Evolutionary conservation across 1,139 yeast genomes (phyloP), one percentile per base, ranked within the genome.

Genomic region (Suhomyces taliae): DNA sequence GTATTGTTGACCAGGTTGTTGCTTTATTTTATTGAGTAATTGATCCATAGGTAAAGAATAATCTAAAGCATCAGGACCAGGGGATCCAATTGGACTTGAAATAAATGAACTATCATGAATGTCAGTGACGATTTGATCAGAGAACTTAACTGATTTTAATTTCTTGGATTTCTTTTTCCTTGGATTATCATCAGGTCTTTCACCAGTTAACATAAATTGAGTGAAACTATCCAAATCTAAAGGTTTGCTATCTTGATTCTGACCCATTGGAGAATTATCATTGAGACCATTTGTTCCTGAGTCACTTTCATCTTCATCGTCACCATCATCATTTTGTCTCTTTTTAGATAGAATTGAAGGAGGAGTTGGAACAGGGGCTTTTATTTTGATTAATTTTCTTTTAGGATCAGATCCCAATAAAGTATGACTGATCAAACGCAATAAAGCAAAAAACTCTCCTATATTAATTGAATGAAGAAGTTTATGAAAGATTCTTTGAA

Each of bases 171-270:
- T 60, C 58, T 58, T 58, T 51, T 59, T 66, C 53, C 58, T 64
- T 40, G 58, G 72, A 11, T 59, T 56, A 8, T 71, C 78, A 32
- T 67, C 74, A 11, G 87, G 87, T 40, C 85, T 69, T 56, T 84
- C 81, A 2, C 95, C 95, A 0, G 95, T 87, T 48, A 87, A 67
- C 60, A 87, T 71, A 59, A 87, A 82, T 53, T 85, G 85, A 2
- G 93, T 85, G 59, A 87, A 87, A 34, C 87, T 79, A 57, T 87
- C 93, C 49, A 87, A 68, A 61, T 87, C 93, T 14, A 85, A 73
- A 6, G 75, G 77, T 41, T 60, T 65, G 27, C 26, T 43, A 31
- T 19, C 27, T n/a, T 36, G 42, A 27, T 39, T 11, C 29, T 9
- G 43, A 7, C 29, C 31, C n/a, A 19, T 37, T 12, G 44, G 34